phyloP scores from a whole-genome alignment of 2,329 filamentous ascomycete species.

The Trichophyton equinum region DNA sequence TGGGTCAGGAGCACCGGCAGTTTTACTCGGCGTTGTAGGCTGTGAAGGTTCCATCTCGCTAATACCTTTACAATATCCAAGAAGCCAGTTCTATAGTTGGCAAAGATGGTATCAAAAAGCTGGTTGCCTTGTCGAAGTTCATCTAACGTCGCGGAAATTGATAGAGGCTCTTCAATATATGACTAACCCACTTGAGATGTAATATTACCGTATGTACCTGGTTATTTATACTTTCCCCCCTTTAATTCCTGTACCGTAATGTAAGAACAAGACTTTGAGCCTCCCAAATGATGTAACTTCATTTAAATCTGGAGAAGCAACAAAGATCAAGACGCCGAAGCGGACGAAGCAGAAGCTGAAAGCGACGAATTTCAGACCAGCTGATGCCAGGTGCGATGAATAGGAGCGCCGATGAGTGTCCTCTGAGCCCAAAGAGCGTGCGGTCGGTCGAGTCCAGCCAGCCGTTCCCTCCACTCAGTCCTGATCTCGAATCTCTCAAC shows the following conservation, averaged over 20 bases:
- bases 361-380: neutral
- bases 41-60: neutral
- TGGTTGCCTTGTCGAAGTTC: neutral
- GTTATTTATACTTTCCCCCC: neutral
- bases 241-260: neutral
- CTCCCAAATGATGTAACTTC: neutral
- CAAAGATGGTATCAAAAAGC: neutral
- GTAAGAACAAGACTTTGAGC: neutral
- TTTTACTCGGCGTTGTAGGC: neutral
- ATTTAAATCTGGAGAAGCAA: no score
- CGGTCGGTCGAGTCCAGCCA: slow-evolving; percentile 6
- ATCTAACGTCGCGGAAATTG: neutral
- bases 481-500: slow-evolving; percentile 6
- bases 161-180: neutral
- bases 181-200: neutral
- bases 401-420: neutral
- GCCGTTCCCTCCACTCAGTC: slow-evolving; percentile 10
- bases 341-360: neutral
- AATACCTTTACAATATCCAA: neutral
- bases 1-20: neutral
- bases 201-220: neutral
- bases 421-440: neutral
- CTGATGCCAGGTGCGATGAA: neutral
- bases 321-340: neutral
- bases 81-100: neutral